Conservation (phyloP, 169 alveolate genomes). For the Eimeria tenella region DNA sequence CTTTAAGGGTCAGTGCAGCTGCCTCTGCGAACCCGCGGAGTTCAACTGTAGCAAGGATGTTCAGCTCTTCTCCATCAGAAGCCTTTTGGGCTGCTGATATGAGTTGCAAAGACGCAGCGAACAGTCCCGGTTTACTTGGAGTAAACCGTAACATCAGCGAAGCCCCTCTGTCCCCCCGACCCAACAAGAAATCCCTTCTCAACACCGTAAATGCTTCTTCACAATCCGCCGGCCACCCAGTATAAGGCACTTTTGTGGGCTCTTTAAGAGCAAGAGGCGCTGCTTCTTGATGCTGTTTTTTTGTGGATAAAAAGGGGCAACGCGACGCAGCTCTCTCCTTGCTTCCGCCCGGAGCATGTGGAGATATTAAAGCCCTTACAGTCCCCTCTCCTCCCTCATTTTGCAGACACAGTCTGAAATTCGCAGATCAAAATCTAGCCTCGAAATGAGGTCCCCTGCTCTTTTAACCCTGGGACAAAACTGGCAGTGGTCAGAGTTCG, state of each 20-base stretch:
- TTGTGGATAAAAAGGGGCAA: not conserved
- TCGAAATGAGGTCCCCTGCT: too few relatives aligned
- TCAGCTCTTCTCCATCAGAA: not conserved
- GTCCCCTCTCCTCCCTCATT: not conserved
- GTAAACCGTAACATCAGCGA: not conserved
- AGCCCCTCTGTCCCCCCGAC: not conserved
- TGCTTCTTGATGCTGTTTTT: not conserved
- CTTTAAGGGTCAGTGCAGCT: slow-evolving; percentile 41
- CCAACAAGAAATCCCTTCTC: not conserved
- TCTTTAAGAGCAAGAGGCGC: not conserved
- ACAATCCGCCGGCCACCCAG: not conserved
- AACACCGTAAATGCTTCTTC: not conserved
- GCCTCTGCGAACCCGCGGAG: slow-evolving; percentile 50
- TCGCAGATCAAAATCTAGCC: too few relatives aligned
- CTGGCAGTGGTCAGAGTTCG: too few relatives aligned
- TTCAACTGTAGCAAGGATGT: not conserved
- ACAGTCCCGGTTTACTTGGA: slow-evolving; percentile 8
- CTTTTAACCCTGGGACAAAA: too few relatives aligned
- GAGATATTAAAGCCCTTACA: not conserved
- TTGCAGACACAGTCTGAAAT: not conserved
- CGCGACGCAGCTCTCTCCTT: not conserved
- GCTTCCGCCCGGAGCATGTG: not conserved
- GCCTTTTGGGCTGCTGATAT: not conserved
- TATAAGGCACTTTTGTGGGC: not conserved
- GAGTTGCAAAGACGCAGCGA: slow-evolving; percentile 25